phyloP scores from a whole-genome alignment of 2,329 filamentous ascomycete species.

The Trichoderma atrobrunneum region DNA sequence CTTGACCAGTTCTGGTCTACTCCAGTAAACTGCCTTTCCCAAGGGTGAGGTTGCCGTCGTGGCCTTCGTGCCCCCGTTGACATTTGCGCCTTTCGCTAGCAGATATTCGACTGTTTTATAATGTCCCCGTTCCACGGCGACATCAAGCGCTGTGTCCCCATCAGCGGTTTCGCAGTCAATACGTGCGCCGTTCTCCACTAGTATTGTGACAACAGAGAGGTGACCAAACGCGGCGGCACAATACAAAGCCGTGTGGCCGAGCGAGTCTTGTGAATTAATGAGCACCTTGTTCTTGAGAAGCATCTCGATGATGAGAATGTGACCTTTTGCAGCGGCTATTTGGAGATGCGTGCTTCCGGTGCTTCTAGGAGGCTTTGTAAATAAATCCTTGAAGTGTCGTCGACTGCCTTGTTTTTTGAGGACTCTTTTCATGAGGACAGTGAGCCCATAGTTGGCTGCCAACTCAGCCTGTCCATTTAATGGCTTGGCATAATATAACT shows the following conservation, averaged over 20 bases:
- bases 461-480: not conserved
- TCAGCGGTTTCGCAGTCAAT: not conserved
- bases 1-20: not conserved
- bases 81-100: not conserved
- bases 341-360: not conserved
- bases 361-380: accelerated
- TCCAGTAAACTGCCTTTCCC: accelerated
- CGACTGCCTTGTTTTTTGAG: not conserved
- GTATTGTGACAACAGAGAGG: not conserved
- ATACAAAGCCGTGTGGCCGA: not conserved
- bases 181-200: accelerated
- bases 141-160: not conserved
- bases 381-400: not conserved
- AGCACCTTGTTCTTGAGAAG: not conserved
- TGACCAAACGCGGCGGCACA: not conserved
- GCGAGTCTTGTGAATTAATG: not conserved
- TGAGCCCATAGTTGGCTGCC: not conserved
- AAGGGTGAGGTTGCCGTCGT: not conserved
- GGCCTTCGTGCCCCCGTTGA: not conserved
- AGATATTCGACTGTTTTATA: not conserved
- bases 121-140: not conserved
- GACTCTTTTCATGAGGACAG: not conserved
- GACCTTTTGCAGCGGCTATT: not conserved
- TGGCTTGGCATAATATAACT: no score
- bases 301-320: not conserved